phyloP scores from a whole-genome alignment of 73 alveolate species.

The Blepharisma stoltei region DNA sequence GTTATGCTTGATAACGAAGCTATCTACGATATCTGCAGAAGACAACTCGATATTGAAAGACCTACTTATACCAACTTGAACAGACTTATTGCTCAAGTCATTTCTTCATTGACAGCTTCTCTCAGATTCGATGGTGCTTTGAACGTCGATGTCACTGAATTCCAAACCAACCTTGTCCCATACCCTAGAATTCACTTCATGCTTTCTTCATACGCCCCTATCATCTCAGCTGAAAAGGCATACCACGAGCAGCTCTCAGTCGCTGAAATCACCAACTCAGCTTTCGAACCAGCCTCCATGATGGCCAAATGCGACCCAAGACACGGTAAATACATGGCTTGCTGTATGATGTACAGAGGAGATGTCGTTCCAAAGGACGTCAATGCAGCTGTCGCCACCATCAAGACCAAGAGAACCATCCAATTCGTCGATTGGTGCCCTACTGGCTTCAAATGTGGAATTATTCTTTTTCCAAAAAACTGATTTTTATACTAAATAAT shows the following conservation, averaged over 20 bases:
- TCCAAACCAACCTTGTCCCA: conserved; percentile 96
- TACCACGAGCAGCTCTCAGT: conserved; percentile 94
- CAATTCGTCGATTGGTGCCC: conserved; percentile 99
- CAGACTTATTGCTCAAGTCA: conserved; percentile 86
- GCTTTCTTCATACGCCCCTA: conserved; percentile 96
- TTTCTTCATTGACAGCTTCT: conserved; percentile 92
- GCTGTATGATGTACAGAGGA: conserved; percentile 95
- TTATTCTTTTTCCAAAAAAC: too few relatives aligned
- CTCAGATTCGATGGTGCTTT: conserved; percentile 94
- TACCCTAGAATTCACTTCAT: conserved; percentile 96
- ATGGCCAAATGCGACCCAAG: conserved; percentile 98
- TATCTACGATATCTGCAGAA: conserved; percentile 89
- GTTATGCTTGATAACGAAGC: conserved; percentile 92
- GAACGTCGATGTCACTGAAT: conserved; percentile 91
- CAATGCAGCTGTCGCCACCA: conserved; percentile 64
- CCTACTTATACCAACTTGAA: conserved; percentile 89
- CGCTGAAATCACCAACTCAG: conserved; percentile 96
- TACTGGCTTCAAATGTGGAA: conserved; percentile 95
- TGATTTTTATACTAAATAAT: too few relatives aligned
- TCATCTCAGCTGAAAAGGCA: conserved; percentile 93
- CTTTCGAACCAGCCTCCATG: conserved; percentile 97
- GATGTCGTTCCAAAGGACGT: conserved; percentile 66
- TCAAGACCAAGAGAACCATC: conserved; percentile 91
- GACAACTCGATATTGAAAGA: conserved; percentile 83
- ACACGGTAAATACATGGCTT: conserved; percentile 94